Conservation (phyloP, 495 filamentous ascomycete genomes). For the Pseudevernia furfuracea region DNA sequence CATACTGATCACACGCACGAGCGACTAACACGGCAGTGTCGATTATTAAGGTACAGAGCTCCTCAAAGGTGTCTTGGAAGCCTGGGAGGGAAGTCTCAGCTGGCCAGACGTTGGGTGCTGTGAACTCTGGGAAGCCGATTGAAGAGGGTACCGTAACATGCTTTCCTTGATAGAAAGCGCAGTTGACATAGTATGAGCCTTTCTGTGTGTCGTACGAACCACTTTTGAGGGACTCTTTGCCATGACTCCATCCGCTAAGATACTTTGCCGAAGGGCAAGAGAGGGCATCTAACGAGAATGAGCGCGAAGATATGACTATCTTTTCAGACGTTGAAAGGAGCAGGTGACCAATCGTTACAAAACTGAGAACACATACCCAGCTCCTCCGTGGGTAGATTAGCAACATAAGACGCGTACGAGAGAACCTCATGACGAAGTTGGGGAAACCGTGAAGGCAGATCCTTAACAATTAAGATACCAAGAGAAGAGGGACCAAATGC, state of each 20-base stretch:
- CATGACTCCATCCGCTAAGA: constrained; percentile 69
- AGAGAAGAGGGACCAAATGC: constrained; percentile 90
- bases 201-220: constrained; percentile 88
- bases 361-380: constrained; percentile 49
- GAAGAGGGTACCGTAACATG: constrained; percentile 53
- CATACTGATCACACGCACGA: constrained; percentile 77
- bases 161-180: constrained; percentile 77
- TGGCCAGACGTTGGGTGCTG: constrained; percentile 80
- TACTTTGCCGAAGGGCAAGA: constrained; percentile 46
- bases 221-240: constrained; percentile 74
- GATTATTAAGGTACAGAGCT: constrained; percentile 77
- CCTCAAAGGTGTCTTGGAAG: constrained; percentile 63
- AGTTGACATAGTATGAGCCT: constrained; percentile 95
- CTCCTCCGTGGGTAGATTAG: constrained; percentile 63
- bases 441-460: constrained; percentile 63
- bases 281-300: constrained; percentile 35
- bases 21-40: constrained; percentile 84
- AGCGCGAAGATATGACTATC: neutral
- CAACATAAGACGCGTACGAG: constrained; percentile 82
- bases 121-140: constrained; percentile 57
- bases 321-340: no score
- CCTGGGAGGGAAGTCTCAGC: constrained; percentile 54
- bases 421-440: constrained; percentile 64
- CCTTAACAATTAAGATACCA: constrained; percentile 86
- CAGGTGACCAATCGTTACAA: neutral